Base-by-base conservation (phyloP, 768 basidiomycete genomes). In the Lyophyllum shimeji region DNA sequence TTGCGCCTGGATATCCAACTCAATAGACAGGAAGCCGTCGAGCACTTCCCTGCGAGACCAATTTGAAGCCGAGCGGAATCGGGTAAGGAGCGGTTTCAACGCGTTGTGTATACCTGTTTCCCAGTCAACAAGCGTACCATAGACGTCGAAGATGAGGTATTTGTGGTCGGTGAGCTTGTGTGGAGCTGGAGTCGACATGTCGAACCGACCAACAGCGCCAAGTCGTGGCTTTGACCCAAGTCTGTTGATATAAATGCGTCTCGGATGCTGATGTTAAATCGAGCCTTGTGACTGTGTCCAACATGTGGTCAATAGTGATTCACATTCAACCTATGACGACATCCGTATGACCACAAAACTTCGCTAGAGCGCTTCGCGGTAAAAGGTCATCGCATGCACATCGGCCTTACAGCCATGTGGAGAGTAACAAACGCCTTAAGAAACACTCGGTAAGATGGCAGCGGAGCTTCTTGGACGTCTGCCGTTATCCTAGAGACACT, bases 91-190 rank as follows among this genome's bases (percentile, higher is more conserved):
- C 1, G 84, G 86, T 43, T 74, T 65, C 27, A 91, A 74, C 0
- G 74, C 79, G 12, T 73, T 65, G 69, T 79, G 80, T 49, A 92
- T 78, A 15, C 86, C 85, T 5, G 79, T 76, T 69, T 91, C 89
- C 89, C 89, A 91, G 67, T 92, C 85, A 79, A 82, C 71, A 48
- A 91, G 81, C 0, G 90, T 92, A 3, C 86, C 89, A 59, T 90
- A 91, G 57, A 88, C 85, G 60, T 93, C 90, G 65, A 89, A 88
- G 46, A 89, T 73, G 42, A 91, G 77, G 21, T 78, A 79, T 65
- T 78, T 76, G 68, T 74, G 73, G 64, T 79, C 74, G 7, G 73
- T 75, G 18, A 83, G 61, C 50, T 73, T 76, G 45, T 46, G 2
- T 8, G 45, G 5, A n/a, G 45, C 1, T 15, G 39, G 2, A 18